A percentile compares a stretch with the other conserved stretches of the same genome.
Evolutionary conservation across 2,329 filamentous ascomycete species (phyloP).

Genomic region (Cordyceps pruinosa): DNA sequence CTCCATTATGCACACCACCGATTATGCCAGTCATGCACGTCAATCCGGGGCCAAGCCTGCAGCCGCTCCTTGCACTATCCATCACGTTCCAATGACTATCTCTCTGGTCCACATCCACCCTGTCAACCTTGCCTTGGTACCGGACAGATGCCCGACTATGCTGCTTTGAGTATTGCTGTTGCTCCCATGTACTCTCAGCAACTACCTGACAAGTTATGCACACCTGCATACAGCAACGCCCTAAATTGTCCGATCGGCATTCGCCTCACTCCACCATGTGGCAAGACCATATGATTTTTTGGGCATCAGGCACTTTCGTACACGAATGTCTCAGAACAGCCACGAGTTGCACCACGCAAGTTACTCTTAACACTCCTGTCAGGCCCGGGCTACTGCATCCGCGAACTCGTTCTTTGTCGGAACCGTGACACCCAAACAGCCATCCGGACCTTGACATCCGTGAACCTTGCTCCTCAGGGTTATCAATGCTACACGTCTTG

Average conservation of each 20-base stretch:
- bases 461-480: background rate
- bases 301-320: background rate
- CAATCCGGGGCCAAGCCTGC: background rate
- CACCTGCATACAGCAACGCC: background rate
- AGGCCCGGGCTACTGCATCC: background rate
- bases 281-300: background rate
- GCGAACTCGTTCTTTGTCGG: background rate
- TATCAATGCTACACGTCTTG: background rate
- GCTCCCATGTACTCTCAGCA: background rate
- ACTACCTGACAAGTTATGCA: background rate
- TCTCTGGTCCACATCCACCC: background rate
- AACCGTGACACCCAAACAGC: background rate
- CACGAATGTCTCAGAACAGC: background rate
- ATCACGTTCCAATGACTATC: background rate
- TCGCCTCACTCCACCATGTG: background rate
- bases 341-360: background rate
- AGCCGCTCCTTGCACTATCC: background rate
- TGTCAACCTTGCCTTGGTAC: background rate
- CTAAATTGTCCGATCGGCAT: background rate
- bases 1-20: background rate
- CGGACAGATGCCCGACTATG: background rate
- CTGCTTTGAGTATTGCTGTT: background rate
- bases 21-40: conserved; percentile 5
- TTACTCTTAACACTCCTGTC: background rate
- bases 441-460: background rate